phyloP scores from a whole-genome alignment of 768 basidiomycete genomes.

The Roridomyces roridus region DNA sequence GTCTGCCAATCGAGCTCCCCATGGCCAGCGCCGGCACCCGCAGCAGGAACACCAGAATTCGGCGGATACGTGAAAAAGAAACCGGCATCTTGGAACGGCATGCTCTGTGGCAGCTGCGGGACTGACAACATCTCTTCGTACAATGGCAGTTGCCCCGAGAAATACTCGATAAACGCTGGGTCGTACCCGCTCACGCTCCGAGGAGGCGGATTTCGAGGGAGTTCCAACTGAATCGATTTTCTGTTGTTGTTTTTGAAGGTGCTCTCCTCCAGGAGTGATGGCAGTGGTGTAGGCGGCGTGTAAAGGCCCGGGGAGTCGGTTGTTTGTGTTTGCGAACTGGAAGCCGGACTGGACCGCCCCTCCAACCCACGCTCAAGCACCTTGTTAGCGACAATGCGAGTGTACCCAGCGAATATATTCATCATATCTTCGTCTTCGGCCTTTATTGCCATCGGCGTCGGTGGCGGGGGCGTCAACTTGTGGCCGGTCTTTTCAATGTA shows the following conservation, averaged over 20 bases:
- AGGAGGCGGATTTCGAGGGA: no score
- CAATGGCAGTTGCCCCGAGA: not conserved
- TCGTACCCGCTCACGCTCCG: constrained; percentile 8
- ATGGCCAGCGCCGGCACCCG: not conserved
- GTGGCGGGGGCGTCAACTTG: constrained; percentile 13
- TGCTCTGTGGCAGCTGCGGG: not conserved
- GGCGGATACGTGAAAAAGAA: constrained; percentile 16
- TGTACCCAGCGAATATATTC: constrained; percentile 24
- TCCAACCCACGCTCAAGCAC: constrained; percentile 6
- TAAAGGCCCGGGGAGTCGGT: no score
- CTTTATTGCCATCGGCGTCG: not conserved
- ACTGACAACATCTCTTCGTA: not conserved
- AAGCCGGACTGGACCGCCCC: not conserved
- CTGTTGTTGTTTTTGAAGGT: not conserved
- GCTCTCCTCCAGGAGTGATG: no score
- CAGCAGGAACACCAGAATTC: not conserved
- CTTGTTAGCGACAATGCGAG: constrained; percentile 22
- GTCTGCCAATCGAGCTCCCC: not conserved
- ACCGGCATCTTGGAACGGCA: constrained; percentile 5
- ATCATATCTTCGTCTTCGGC: constrained; percentile 8
- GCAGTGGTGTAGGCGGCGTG: no score
- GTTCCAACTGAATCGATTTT: no score
- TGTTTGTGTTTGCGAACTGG: not conserved
- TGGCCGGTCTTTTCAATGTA: constrained; percentile 23
- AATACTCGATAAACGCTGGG: constrained; percentile 19